A percentile compares a stretch with the other conserved stretches of the same genome.
Conservation (phyloP, 2,329 filamentous ascomycete genomes). For the Alternaria incomplexa region DNA sequence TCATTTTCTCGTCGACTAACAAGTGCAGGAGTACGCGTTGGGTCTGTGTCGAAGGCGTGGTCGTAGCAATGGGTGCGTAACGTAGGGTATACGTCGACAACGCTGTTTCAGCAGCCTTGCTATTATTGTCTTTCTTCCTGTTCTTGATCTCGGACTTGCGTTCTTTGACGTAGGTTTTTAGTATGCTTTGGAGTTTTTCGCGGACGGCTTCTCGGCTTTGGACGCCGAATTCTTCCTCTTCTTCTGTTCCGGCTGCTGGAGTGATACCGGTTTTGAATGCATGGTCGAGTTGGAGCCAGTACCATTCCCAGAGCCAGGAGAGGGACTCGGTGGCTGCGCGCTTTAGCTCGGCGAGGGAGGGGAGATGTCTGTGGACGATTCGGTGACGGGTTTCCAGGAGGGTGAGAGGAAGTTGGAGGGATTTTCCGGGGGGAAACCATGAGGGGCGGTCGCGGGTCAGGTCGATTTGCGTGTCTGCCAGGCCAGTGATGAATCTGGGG, state of each 20-base stretch:
- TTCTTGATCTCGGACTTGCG: slow-evolving; percentile 42
- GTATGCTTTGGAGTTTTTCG: slow-evolving; percentile 32
- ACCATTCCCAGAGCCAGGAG: slow-evolving; percentile 87
- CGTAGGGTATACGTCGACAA: slow-evolving; percentile 22
- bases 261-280: too few species aligned
- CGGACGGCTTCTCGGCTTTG: slow-evolving; percentile 14
- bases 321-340: slow-evolving; percentile 73
- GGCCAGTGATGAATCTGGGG: slow-evolving; percentile 77
- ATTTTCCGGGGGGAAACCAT: slow-evolving; percentile 31
- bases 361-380: slow-evolving; percentile 87
- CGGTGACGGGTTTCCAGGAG: slow-evolving; percentile 92
- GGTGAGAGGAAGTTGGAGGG: slow-evolving; percentile 59
- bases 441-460: slow-evolving; percentile 37
- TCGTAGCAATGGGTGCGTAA: slow-evolving; percentile 7
- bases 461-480: slow-evolving; percentile 68
- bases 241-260: too few species aligned
- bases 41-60: neutral
- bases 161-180: slow-evolving; percentile 44
- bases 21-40: slow-evolving; percentile 20
- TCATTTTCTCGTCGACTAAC: slow-evolving; percentile 44
- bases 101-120: slow-evolving; percentile 24
- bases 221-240: slow-evolving; percentile 3
- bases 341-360: slow-evolving; percentile 74
- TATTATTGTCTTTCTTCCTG: slow-evolving; percentile 8
- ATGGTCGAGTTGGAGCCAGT: slow-evolving; percentile 69